A percentile compares a stretch with the other conserved stretches of the same genome.
Conservation (phyloP, 177 flowering plant genomes). For the Vitis hybrid region DNA sequence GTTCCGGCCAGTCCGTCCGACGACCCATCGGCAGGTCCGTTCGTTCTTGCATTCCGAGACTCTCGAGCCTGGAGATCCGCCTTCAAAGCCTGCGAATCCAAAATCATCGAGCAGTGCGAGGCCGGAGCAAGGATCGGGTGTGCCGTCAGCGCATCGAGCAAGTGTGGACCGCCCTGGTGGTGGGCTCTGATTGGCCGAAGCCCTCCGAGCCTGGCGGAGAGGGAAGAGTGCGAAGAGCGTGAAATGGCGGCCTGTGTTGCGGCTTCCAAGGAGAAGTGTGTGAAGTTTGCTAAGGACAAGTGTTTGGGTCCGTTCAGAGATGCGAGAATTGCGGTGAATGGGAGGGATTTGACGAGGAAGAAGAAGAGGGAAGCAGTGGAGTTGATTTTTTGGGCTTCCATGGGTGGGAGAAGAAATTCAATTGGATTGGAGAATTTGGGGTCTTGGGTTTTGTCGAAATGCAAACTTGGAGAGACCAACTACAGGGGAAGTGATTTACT, state of each 20-base stretch:
- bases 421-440: slow-evolving; percentile 15
- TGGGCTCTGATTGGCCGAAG: slow-evolving; percentile 19
- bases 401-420: slow-evolving; percentile 16
- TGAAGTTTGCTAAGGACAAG: slow-evolving; percentile 40
- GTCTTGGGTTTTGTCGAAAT: slow-evolving; percentile 1
- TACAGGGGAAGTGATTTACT: slow-evolving; percentile 32
- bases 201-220: slow-evolving; percentile 25
- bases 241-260: slow-evolving; percentile 47
- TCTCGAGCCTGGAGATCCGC: slow-evolving; percentile 40
- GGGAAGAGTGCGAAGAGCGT: slow-evolving; percentile 51
- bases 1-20: slow-evolving; percentile 30
- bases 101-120: slow-evolving; percentile 47
- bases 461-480: slow-evolving; percentile 20
- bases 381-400: slow-evolving; percentile 26
- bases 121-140: slow-evolving; percentile 56
- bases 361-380: slow-evolving; percentile 15
- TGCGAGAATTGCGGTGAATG: slow-evolving; percentile 37
- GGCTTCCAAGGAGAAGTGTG: slow-evolving; percentile 41
- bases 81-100: slow-evolving; percentile 28
- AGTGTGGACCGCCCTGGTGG: slow-evolving; percentile 64
- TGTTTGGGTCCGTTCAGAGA: slow-evolving; percentile 38
- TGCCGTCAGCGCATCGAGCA: slow-evolving; percentile 47
- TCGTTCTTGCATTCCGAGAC: slow-evolving; percentile 46
- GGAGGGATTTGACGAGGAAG: not conserved
- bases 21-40: slow-evolving; percentile 38